Base-by-base conservation (phyloP, 1,284 basidiomycete species). In the Malassezia cuniculi region DNA sequence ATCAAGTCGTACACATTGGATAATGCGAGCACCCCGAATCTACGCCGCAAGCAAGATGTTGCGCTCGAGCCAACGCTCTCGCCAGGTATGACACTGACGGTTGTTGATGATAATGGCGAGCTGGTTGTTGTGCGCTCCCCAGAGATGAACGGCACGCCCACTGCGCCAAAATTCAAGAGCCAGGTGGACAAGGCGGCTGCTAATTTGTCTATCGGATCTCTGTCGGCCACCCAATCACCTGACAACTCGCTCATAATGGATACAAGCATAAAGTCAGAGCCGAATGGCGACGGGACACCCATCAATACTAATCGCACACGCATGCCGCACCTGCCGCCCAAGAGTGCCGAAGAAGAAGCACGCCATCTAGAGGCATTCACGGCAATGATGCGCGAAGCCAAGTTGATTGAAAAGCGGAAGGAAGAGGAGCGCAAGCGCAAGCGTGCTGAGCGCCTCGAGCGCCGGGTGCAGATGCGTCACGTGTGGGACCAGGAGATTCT, bases 401-500 rank as follows among this genome's bases (percentile, higher is more conserved):
- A 58, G 27, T 45, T 48, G 8, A 25, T 22, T 3, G 57, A 62
- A 34, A 54, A 54, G 27, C 46, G 45, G 36, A 41, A 41, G 11
- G 47, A 52, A 10, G 54, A 59, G 22, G 52, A 47, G 18, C 40
- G 50, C 16, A 48, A 50, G 18, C 39, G 46, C 3, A 48, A 48
- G 21, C 34, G 7, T 10, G 20, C 44, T 3, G 27, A 41, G 18
- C 42, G 46, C 6, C 34, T 40, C 5, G 44, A 54, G 10, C 47
- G 54, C 24, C 50, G 84, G 31, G 81, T 82, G 51, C 75, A 80
- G 31, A 79, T 78, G 3, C 70, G 82, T 31, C 70, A 73, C 24
- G 64, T 76, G 3, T 90, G 85, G 85, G 79, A 86, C 57, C 76
- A 75, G 40, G 75, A 79, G 24, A 80, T 90, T 48, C 58, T 83